Conservation (phyloP, 2,329 filamentous ascomycete species). For the Colletotrichum costaricense region DNA sequence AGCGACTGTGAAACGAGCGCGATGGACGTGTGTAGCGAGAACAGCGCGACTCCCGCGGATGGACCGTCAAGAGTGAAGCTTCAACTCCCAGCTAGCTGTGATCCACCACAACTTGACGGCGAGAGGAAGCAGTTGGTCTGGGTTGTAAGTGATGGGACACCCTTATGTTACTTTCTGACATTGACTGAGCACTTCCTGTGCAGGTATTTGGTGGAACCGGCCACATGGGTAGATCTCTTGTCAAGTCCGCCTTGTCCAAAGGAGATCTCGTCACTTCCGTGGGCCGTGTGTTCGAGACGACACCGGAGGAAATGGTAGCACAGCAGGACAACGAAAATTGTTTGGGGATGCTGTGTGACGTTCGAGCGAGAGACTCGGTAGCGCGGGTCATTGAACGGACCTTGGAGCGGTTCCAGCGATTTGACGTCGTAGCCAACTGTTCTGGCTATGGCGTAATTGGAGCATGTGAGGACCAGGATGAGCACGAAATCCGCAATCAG, state of each 20-base stretch:
- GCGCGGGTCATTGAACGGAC: constrained; percentile 75
- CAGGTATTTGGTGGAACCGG: constrained; percentile 96
- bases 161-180: constrained; percentile 4
- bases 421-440: constrained; percentile 94
- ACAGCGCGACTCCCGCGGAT: constrained; percentile 20
- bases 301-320: constrained; percentile 71
- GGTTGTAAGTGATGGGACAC: constrained; percentile 71
- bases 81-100: constrained; percentile 84
- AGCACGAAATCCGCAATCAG: constrained; percentile 93
- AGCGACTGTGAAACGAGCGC: not conserved
- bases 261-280: constrained; percentile 89
- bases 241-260: constrained; percentile 82
- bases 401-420: constrained; percentile 79
- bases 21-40: constrained; percentile 29
- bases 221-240: constrained; percentile 92
- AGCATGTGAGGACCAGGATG: constrained; percentile 95
- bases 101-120: constrained; percentile 80
- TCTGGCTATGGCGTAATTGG: constrained; percentile 96
- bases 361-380: constrained; percentile 84
- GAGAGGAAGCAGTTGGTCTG: constrained; percentile 83
- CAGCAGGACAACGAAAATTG: constrained; percentile 77
- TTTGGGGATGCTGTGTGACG: constrained; percentile 88
- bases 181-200: not conserved
- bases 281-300: constrained; percentile 84
- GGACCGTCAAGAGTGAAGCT: constrained; percentile 47